phyloP scores from a whole-genome alignment of 129 eudicot genomes.

The Arctium lappa region DNA sequence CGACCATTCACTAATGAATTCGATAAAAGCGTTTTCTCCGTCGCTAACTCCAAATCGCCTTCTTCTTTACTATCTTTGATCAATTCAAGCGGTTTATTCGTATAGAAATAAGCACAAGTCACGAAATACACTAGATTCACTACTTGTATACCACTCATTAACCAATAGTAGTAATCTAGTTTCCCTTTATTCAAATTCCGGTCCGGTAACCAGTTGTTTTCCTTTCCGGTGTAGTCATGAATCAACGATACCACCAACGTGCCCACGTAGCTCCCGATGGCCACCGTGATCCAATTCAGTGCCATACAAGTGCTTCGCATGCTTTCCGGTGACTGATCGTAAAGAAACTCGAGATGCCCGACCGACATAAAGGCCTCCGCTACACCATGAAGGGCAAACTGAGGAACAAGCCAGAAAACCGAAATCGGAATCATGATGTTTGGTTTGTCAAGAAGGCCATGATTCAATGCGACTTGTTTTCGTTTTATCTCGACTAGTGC shows the following conservation, averaged over 20 bases:
- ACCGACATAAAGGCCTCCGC: conserved; percentile 72
- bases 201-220: conserved; percentile 76
- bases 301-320: conserved; percentile 91
- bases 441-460: conserved; percentile 62
- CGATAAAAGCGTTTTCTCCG: conserved; percentile 5
- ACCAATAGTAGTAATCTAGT: conserved; percentile 76
- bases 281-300: conserved; percentile 46
- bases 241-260: conserved; percentile 65
- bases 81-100: conserved; percentile 53
- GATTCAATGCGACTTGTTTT: conserved; percentile 55
- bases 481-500: conserved; percentile 69
- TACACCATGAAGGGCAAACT: conserved; percentile 66
- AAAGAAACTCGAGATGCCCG: conserved; percentile 86
- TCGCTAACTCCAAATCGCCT: conserved; percentile 55
- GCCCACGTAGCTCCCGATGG: conserved; percentile 66
- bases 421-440: conserved; percentile 61
- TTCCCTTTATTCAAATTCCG: conserved; percentile 74
- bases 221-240: conserved; percentile 62
- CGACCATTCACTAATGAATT: conserved; percentile 5
- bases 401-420: conserved; percentile 87
- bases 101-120: conserved; percentile 56
- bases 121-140: conserved; percentile 57
- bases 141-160: conserved; percentile 63
- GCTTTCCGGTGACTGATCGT: conserved; percentile 90
- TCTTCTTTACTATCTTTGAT: conserved; percentile 24